Percentiles rank a stretch among this genome's conserved stretches.
Evolutionary conservation across 176 grass and related monocot genomes (phyloP).

Genomic region (Dactylis glomerata): DNA sequence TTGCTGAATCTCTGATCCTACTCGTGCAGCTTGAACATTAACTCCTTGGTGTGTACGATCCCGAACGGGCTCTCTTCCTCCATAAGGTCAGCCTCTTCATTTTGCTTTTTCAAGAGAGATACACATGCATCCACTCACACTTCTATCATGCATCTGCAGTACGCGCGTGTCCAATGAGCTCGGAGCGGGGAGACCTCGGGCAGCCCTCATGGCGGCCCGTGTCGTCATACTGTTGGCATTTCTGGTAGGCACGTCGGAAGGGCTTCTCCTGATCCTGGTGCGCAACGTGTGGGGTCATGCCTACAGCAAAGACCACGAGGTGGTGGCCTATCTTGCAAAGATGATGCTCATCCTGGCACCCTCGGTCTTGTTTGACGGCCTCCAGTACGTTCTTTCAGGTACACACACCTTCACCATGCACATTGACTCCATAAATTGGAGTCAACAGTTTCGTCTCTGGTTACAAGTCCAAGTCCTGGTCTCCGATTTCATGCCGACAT

Average conservation of each 20-base stretch:
- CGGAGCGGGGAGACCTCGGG: conserved; percentile 36
- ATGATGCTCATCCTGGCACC: conserved; percentile 59
- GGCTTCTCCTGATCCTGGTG: conserved; percentile 28
- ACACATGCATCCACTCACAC: neutral
- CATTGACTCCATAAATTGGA: neutral
- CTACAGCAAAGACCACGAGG: conserved; percentile 63
- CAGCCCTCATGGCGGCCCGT: conserved; percentile 37
- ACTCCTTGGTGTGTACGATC: conserved; percentile 46
- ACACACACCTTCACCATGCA: neutral
- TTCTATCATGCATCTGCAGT: neutral
- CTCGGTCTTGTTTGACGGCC: conserved; percentile 48
- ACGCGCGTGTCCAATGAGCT: conserved; percentile 73
- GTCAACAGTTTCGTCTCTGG: no score
- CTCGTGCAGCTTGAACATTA: conserved; percentile 52
- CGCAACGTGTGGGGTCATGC: conserved; percentile 63
- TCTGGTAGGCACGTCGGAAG: conserved; percentile 28
- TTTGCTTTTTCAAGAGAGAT: neutral
- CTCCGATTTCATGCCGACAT: no score
- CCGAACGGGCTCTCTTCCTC: conserved; percentile 27
- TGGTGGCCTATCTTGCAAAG: conserved; percentile 35
- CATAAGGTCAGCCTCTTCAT: conserved; percentile 50
- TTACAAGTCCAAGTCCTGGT: neutral
- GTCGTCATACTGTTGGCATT: conserved; percentile 45
- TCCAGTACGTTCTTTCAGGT: conserved; percentile 77
- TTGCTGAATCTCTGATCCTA: neutral